Evolutionary conservation across 345 rosid genomes (phyloP), one percentile per base, ranked within the genome.

Genomic region (Brassica rapa): DNA sequence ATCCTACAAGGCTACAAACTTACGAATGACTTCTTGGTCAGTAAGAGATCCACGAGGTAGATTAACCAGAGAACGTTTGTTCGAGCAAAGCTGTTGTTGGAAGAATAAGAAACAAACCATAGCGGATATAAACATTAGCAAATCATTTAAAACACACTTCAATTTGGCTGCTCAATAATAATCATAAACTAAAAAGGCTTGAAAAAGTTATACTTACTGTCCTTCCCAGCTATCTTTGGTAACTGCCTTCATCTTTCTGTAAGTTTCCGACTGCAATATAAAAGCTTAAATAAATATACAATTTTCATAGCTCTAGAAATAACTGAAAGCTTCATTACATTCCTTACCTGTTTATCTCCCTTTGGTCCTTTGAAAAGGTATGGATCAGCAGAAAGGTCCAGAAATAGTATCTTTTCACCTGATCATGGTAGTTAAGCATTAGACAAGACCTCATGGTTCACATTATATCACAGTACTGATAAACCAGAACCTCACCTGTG

Each of bases 51-150:
- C 71, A 91, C 91, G 82, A 95, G 84, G 81, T 95, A 95, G 41
- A 87, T 74, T 87, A 93, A 75, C 98, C 98, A 95, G 10, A 95
- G 75, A 77, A 93, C 94, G 80, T 95, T 95, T 49, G 98, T 95
- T 80, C 83, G 89, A 11, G 98, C 89, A 39, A 91, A 93, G 82
- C 97, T 95, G 93, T 70, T 62, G 66, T 86, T 37, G 24, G 25
- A 68, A 57, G 74, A 66, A 71, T 57, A 67, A 19, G 66, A 70
- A 75, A 62, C 62, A 69, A 78, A 65, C 66, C n/a, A 75, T 64
- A 61, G 37, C 30, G 27, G 63, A 46, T 61, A 56, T 14, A 1
- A 25, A 43, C 33, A 21, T 49, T 25, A 68, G 49, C 72, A 75
- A 70, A 80, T 8, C 66, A 29, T 29, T 35, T n/a, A 24, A 25